Evolutionary conservation across 129 eudicot genomes (phyloP).

Genomic region (Centaurea solstitialis): DNA sequence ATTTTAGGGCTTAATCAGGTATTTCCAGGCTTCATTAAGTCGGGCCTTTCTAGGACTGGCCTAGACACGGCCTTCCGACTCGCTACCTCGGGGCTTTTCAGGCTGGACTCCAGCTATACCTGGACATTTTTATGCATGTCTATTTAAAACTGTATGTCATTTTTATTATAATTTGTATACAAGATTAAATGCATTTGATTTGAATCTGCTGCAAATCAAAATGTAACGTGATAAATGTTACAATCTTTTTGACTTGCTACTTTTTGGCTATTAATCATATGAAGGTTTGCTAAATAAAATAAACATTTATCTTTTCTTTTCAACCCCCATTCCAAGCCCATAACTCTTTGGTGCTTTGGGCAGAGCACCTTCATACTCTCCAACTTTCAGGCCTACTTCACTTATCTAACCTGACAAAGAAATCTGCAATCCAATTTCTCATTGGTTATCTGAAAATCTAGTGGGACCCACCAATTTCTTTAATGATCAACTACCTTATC

Average conservation of each 20-base stretch:
- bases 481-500: slow-evolving; percentile 59
- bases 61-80: no score
- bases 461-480: slow-evolving; percentile 27
- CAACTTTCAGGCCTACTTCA: slow-evolving; percentile 31
- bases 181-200: neutral
- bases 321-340: slow-evolving; percentile 36
- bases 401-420: slow-evolving; percentile 27
- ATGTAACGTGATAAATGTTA: neutral
- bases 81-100: no score
- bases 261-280: no score
- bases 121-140: no score
- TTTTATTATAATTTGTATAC: neutral
- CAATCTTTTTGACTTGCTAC: neutral
- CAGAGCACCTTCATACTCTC: slow-evolving; percentile 33
- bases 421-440: slow-evolving; percentile 45
- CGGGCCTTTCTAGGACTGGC: no score
- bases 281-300: no score
- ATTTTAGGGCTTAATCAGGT: neutral
- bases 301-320: neutral
- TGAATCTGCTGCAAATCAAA: neutral
- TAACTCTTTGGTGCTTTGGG: slow-evolving; percentile 28
- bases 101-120: no score
- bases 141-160: no score
- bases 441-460: slow-evolving; percentile 51
- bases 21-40: no score